Evolutionary conservation across 73 alveolate genomes (phyloP), one percentile per base, ranked within the genome.

Genomic region (Stentor coeruleus): DNA sequence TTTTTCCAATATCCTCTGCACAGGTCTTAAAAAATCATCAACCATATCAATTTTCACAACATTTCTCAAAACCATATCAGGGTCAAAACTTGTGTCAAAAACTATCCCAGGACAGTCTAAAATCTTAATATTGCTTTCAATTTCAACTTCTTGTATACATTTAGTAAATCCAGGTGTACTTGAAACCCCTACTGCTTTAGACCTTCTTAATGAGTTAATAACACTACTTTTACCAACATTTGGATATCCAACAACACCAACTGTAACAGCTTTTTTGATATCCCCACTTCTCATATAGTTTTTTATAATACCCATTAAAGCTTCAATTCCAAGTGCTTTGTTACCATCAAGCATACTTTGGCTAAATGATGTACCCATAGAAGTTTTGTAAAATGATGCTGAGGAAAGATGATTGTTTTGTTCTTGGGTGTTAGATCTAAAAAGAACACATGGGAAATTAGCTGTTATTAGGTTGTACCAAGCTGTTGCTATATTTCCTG

Each of bases 231-330:
- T 93, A 2, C 98, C 98, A 26, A 93, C 97, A 79, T 95, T 95
- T n/a, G 99, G 99, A 76, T 94, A 94, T 3, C 99, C 99, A 35
- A 96, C 95, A 6, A 97, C 99, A 28, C 99, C 99, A 35, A 97
- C 98, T 3, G 91, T 91, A 39, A 96, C 95, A 36, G 88, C 85
- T 59, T 85, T 82, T 90, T 91, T 95, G 15, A 89, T 85, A 37
- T 91, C 91, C 59, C 93, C 98, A 31, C 88, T 93, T 88, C 98
- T 96, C 31, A 96, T 92, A 82, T 97, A 97, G 81, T 97, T 97
- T 88, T 97, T 97, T 26, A 97, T 83, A 59, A 97, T 86, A 77
- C 95, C 95, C 83, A 97, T 84, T 82, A 97, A 85, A 66, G 95
- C 97, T 59, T 97, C 99, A 40, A 98, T 88, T 39, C 99, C 99